These are phyloP conservation scores for Verruconis gallopava DNA, from an alignment of 2,329 filamentous ascomycete genomes.

Conservation along the genomic window DNA sequence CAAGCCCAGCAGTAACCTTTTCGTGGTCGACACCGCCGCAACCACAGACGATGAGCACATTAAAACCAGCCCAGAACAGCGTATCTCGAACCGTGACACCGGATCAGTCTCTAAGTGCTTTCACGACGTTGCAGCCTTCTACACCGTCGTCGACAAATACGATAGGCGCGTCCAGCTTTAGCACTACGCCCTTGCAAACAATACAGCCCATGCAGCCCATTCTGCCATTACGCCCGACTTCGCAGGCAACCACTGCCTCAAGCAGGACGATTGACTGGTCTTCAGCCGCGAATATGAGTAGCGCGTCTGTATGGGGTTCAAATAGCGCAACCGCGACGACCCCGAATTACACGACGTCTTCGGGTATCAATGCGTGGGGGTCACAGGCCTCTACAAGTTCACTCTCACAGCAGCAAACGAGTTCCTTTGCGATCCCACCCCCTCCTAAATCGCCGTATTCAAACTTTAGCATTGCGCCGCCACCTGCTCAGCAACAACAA, in stretches of 20 bases:
- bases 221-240: neutral
- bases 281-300: neutral
- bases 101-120: slow-evolving; percentile 35
- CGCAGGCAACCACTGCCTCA: neutral
- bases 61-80: slow-evolving; percentile 8
- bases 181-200: slow-evolving; percentile 23
- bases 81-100: slow-evolving; percentile 37
- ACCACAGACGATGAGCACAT: slow-evolving; percentile 11
- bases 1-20: slow-evolving; percentile 27
- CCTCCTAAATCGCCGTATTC: slow-evolving; percentile 32
- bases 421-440: slow-evolving; percentile 26
- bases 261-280: slow-evolving; percentile 5
- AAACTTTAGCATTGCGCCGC: slow-evolving; percentile 26
- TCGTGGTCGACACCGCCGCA: slow-evolving; percentile 29
- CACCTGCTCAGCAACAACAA: slow-evolving; percentile 15
- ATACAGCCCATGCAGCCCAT: slow-evolving; percentile 20
- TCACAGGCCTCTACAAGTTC: neutral
- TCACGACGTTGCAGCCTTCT: slow-evolving; percentile 33
- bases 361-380: neutral
- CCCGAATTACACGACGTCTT: neutral
- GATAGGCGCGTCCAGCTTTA: slow-evolving; percentile 12
- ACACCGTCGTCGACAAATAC: slow-evolving; percentile 17
- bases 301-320: slow-evolving; percentile 1
- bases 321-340: slow-evolving; percentile 5
- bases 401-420: neutral